phyloP scores from a whole-genome alignment of 2,329 filamentous ascomycete species.

The Rachicladosporium sp. region DNA sequence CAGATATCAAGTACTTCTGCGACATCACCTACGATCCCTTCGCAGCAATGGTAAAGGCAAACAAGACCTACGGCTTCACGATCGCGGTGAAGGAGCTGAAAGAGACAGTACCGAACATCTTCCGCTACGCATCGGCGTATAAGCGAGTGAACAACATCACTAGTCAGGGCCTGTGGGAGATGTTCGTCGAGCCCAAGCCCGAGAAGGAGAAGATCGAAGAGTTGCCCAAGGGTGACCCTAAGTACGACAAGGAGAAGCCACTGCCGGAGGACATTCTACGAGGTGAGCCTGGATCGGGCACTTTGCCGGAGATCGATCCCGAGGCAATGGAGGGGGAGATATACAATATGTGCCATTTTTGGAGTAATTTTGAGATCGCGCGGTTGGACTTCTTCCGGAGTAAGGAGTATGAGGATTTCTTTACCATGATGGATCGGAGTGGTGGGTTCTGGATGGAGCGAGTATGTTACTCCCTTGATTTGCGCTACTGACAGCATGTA shows the following conservation, averaged over 20 bases:
- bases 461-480: slow-evolving; percentile 41
- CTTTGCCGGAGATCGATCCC: slow-evolving; percentile 69
- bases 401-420: slow-evolving; percentile 95
- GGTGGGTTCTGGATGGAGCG: slow-evolving; percentile 99
- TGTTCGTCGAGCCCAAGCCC: slow-evolving; percentile 77
- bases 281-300: slow-evolving; percentile 57
- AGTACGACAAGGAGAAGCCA: slow-evolving; percentile 52
- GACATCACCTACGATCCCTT: slow-evolving; percentile 99
- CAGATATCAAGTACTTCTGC: slow-evolving; percentile 99
- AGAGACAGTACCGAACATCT: slow-evolving; percentile 97
- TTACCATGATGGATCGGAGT: slow-evolving; percentile 96
- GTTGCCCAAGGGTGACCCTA: slow-evolving; percentile 38
- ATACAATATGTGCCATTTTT: slow-evolving; percentile 99
- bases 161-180: slow-evolving; percentile 92
- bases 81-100: slow-evolving; percentile 97
- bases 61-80: slow-evolving; percentile 98
- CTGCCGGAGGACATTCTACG: slow-evolving; percentile 72
- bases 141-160: slow-evolving; percentile 83
- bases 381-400: slow-evolving; percentile 90
- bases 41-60: slow-evolving; percentile 79
- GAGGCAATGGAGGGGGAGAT: slow-evolving; percentile 94
- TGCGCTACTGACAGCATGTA: slow-evolving; percentile 9
- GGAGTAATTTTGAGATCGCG: slow-evolving; percentile 99
- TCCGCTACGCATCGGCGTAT: slow-evolving; percentile 96
- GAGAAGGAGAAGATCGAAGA: slow-evolving; percentile 41